Conservation (phyloP, 1,139 yeast genomes). For the Debaryomycetaceae sp. region DNA sequence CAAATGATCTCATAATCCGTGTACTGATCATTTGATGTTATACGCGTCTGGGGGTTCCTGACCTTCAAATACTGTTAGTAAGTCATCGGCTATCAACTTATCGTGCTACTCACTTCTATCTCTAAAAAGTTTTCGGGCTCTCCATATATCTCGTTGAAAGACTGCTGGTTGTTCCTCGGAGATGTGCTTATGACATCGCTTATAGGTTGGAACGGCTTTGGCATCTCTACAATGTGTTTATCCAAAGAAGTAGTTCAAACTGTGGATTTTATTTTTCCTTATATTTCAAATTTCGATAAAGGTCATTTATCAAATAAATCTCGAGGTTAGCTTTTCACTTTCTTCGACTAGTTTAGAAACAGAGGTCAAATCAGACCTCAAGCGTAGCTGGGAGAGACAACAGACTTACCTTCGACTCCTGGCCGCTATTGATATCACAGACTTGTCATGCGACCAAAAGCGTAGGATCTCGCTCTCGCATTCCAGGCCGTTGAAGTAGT, state of each 20-base stretch:
- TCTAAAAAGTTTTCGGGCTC: conserved; percentile 95
- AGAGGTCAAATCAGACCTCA: no score
- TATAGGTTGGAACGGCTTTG: conserved; percentile 46
- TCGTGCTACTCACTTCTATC: conserved; percentile 56
- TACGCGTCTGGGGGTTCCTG: conserved; percentile 76
- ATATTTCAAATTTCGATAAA: background rate
- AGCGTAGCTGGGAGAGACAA: no score
- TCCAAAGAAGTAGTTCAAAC: background rate
- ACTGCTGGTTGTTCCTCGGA: conserved; percentile 49
- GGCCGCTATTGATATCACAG: no score
- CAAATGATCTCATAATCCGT: conserved; percentile 93
- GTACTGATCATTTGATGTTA: conserved; percentile 62
- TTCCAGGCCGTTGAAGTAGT: no score
- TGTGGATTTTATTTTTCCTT: background rate
- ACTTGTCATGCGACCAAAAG: no score
- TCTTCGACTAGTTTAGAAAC: no score
- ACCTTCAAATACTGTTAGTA: conserved; percentile 26
- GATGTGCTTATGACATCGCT: conserved; percentile 41
- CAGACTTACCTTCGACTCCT: no score
- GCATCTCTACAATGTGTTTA: conserved; percentile 16
- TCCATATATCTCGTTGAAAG: conserved; percentile 81
- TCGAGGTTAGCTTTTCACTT: background rate
- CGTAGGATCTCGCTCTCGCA: no score
- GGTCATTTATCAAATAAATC: background rate
- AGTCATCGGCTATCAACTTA: background rate